phyloP scores from a whole-genome alignment of 768 basidiomycete genomes.

The Cyathus striatus region DNA sequence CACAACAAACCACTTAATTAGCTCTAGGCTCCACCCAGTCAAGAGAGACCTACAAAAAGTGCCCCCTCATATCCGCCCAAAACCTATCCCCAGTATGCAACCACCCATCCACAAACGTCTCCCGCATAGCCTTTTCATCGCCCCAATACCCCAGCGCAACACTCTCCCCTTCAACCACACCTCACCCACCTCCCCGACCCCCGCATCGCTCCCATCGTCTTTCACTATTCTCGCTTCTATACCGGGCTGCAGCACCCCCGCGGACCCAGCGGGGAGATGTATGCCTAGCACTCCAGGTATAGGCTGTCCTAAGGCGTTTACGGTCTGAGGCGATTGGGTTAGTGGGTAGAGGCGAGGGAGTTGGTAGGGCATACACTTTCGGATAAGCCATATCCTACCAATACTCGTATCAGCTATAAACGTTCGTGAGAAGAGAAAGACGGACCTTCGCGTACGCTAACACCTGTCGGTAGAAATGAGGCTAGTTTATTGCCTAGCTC shows the following conservation, averaged over 20 bases:
- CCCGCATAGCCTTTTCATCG: conserved; percentile 58
- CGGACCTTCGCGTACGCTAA: conserved; percentile 33
- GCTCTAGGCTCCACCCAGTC: neutral
- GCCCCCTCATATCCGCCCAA: conserved; percentile 50
- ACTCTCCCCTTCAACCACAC: conserved; percentile 53
- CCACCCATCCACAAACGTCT: conserved; percentile 73
- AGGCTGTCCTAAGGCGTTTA: conserved; percentile 42
- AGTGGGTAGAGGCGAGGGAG: neutral
- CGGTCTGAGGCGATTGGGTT: conserved; percentile 37
- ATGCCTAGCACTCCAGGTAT: conserved; percentile 40
- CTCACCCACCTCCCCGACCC: conserved; percentile 58
- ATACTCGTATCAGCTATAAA: too few relatives aligned
- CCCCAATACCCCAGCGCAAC: conserved; percentile 69
- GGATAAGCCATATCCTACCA: too few relatives aligned
- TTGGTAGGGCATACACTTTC: too few relatives aligned
- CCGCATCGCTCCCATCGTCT: conserved; percentile 53
- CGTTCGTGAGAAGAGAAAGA: neutral
- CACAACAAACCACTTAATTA: conserved; percentile 1
- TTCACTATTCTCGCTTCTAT: conserved; percentile 59
- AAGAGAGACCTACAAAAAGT: conserved; percentile 52
- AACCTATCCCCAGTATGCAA: conserved; percentile 71
- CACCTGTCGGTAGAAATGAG: conserved; percentile 26
- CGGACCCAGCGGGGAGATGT: conserved; percentile 35
- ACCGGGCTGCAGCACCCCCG: conserved; percentile 59
- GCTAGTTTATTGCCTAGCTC: conserved; percentile 39